Percentiles rank a stretch among this genome's conserved stretches.
Evolutionary conservation across 2,329 filamentous ascomycete species (phyloP).

Genomic region (Ophiocordyceps sinensis): DNA sequence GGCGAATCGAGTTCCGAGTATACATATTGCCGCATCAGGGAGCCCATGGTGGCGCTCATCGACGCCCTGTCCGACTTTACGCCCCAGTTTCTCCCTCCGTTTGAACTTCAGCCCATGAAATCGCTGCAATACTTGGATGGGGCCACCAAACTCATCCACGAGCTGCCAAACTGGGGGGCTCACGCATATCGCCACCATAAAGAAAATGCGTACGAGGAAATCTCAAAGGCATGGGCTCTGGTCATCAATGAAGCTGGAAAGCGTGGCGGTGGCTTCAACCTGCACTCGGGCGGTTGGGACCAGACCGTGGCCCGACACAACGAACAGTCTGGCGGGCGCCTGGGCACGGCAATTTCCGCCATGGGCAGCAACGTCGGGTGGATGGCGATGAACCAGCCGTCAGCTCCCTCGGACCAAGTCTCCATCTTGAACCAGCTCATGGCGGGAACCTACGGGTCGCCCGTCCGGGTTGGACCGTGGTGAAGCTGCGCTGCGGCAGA

Average conservation of each 20-base stretch:
- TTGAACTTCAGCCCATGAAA: slow-evolving; percentile 68
- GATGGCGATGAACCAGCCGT: slow-evolving; percentile 39
- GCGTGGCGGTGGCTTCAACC: slow-evolving; percentile 73
- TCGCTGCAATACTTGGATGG: slow-evolving; percentile 82
- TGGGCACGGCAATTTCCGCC: slow-evolving; percentile 67
- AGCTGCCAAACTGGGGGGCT: slow-evolving; percentile 80
- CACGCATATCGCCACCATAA: slow-evolving; percentile 85
- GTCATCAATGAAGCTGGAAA: slow-evolving; percentile 87
- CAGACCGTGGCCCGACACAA: slow-evolving; percentile 78
- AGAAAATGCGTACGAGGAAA: slow-evolving; percentile 90
- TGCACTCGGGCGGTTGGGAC: slow-evolving; percentile 89
- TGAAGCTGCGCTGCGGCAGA: slow-evolving; percentile 15
- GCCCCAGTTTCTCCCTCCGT: slow-evolving; percentile 84
- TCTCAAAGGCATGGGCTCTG: slow-evolving; percentile 81
- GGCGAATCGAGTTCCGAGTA: slow-evolving; percentile 81
- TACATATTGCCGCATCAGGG: slow-evolving; percentile 82
- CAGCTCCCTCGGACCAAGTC: slow-evolving; percentile 26
- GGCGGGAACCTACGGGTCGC: slow-evolving; percentile 42
- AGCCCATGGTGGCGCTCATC: slow-evolving; percentile 64
- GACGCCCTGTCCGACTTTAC: slow-evolving; percentile 91
- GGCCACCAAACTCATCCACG: slow-evolving; percentile 80
- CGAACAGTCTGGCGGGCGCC: slow-evolving; percentile 66
- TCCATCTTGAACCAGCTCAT: slow-evolving; percentile 50
- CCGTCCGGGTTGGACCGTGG: slow-evolving; percentile 49
- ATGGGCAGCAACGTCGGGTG: slow-evolving; percentile 64